A percentile compares a stretch with the other conserved stretches of the same genome.
Conservation (phyloP, 805 yeast genomes). For the Cyberlindnera meyerae region DNA sequence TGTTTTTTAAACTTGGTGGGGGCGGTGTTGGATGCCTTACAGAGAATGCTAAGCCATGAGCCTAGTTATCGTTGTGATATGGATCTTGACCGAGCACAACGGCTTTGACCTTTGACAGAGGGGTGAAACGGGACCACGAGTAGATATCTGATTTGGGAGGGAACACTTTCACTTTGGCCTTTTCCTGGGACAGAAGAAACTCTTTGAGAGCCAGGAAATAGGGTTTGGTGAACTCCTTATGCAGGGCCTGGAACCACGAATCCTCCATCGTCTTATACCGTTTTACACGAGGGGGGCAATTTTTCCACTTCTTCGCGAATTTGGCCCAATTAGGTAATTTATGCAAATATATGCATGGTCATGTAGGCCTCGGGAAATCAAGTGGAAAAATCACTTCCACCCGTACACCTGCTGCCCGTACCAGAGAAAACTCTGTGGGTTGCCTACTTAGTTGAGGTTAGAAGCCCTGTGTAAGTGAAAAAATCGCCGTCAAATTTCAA, state of each 20-base stretch:
- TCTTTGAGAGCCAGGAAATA: slow-evolving; percentile 72
- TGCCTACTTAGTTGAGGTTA: too few species aligned
- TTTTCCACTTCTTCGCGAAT: too few species aligned
- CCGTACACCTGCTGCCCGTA: too few species aligned
- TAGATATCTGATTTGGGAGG: slow-evolving; percentile 78
- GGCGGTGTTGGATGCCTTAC: slow-evolving; percentile 80
- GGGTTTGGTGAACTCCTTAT: slow-evolving; percentile 73
- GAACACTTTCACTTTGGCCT: slow-evolving; percentile 51
- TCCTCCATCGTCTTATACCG: slow-evolving; percentile 70
- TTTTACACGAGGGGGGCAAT: too few species aligned
- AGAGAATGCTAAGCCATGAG: slow-evolving; percentile 94
- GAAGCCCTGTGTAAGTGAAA: too few species aligned
- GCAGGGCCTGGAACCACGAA: slow-evolving; percentile 71
- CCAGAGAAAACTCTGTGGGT: too few species aligned
- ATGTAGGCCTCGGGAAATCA: too few species aligned
- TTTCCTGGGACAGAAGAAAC: slow-evolving; percentile 48
- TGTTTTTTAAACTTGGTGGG: slow-evolving; percentile 85
- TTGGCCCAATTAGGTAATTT: too few species aligned
- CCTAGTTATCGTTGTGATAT: slow-evolving; percentile 87
- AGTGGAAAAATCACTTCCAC: too few species aligned
- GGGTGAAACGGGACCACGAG: slow-evolving; percentile 88
- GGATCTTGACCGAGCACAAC: slow-evolving; percentile 95
- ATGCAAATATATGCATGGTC: too few species aligned
- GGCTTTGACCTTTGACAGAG: slow-evolving; percentile 66
- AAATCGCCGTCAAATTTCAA: too few species aligned